Percentiles rank a stretch among this genome's conserved stretches.
These are phyloP conservation scores for Chaetomium globosum DNA, from an alignment of 2,329 filamentous ascomycete species.

Conservation along the genomic window DNA sequence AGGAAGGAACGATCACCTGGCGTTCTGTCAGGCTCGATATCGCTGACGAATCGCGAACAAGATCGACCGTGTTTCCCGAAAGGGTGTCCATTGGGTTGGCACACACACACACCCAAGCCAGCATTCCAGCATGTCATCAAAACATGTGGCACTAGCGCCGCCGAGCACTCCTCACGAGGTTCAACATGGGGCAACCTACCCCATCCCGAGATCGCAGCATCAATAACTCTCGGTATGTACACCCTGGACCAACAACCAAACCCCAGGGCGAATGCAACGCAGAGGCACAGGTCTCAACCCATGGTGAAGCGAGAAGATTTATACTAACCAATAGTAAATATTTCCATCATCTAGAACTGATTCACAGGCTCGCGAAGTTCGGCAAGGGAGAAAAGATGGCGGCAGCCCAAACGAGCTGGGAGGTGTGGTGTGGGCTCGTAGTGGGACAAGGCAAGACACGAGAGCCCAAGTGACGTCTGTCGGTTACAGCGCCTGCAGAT, in stretches of 20 bases:
- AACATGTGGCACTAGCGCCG: slow-evolving; percentile 13
- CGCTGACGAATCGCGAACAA: slow-evolving; percentile 19
- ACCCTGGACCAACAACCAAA: not conserved
- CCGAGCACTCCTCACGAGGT: slow-evolving; percentile 19
- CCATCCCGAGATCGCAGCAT: not conserved
- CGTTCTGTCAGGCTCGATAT: slow-evolving; percentile 4
- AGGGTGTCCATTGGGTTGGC: slow-evolving; percentile 1
- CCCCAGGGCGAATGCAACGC: not conserved
- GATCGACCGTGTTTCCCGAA: not conserved
- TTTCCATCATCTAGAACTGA: not conserved
- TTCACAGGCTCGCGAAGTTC: not conserved
- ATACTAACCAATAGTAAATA: not conserved
- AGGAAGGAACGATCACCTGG: slow-evolving; percentile 20
- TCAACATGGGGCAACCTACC: slow-evolving; percentile 17
- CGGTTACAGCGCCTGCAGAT: slow-evolving; percentile 13
- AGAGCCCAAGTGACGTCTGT: slow-evolving; percentile 19
- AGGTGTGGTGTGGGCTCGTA: not conserved
- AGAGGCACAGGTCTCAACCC: not conserved
- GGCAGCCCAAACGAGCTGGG: not conserved
- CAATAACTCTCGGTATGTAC: not conserved
- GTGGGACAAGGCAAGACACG: slow-evolving; percentile 4
- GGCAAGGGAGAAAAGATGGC: not conserved
- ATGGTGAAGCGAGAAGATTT: not conserved
- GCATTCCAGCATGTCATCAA: slow-evolving; percentile 17
- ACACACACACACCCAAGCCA: slow-evolving; percentile 2